Conservation (phyloP, 2,329 filamentous ascomycete genomes). For the Macroventuria anomochaeta region DNA sequence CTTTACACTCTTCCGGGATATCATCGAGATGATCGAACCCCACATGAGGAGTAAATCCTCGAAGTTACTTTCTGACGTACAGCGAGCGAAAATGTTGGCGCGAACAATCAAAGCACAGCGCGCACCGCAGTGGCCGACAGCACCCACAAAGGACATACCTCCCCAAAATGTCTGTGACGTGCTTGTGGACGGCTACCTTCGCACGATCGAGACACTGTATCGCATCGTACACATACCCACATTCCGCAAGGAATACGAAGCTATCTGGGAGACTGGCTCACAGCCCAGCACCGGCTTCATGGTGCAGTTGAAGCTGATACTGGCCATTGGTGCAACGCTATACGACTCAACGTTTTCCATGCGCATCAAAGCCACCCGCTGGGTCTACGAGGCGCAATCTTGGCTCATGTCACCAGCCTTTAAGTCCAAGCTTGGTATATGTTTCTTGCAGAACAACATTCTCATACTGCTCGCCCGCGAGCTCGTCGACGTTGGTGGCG, state of each 20-base stretch:
- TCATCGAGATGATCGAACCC: constrained; percentile 56
- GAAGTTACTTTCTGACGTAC: constrained; percentile 47
- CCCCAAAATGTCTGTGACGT: constrained; percentile 54
- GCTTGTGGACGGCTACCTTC: constrained; percentile 59
- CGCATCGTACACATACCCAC: constrained; percentile 61
- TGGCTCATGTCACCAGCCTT: constrained; percentile 62
- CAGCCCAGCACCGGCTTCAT: constrained; percentile 55
- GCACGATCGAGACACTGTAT: constrained; percentile 56
- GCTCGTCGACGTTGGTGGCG: constrained; percentile 42
- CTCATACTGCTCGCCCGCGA: constrained; percentile 51
- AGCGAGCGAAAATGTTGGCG: constrained; percentile 61
- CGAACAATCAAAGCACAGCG: constrained; percentile 60
- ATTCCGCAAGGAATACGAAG: constrained; percentile 59
- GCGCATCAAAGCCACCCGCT: constrained; percentile 58
- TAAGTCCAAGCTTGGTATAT: constrained; percentile 60
- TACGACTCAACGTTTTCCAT: constrained; percentile 61
- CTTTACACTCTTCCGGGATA: constrained; percentile 52
- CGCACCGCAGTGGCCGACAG: constrained; percentile 57
- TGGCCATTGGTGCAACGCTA: constrained; percentile 62
- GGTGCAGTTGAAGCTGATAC: constrained; percentile 63
- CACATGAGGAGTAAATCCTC: constrained; percentile 49
- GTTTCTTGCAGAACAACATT: constrained; percentile 57
- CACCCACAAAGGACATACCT: constrained; percentile 56
- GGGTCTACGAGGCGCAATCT: constrained; percentile 64
- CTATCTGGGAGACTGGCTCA: constrained; percentile 53